Percentiles rank a stretch among this genome's conserved stretches.
Conservation (phyloP, 306 rosid species). For the Lupinus albus region DNA sequence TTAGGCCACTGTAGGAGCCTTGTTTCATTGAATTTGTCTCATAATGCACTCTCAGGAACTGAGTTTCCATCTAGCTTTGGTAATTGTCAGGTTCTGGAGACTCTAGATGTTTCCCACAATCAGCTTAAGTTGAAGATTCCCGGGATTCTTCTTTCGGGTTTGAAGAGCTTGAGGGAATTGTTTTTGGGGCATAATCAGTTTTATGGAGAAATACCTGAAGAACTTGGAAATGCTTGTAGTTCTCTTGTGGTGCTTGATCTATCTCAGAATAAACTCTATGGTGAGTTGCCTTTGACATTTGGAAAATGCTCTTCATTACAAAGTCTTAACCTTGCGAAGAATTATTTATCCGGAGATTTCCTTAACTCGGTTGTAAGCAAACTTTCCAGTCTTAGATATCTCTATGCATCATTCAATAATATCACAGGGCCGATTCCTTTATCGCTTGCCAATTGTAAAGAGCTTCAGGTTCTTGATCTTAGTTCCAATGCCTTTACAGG, state of each 20-base stretch:
- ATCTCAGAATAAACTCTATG: constrained; percentile 56
- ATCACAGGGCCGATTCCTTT: constrained; percentile 60
- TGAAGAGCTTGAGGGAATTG: constrained; percentile 55
- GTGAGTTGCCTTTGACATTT: constrained; percentile 59
- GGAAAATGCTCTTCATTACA: constrained; percentile 52
- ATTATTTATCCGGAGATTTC: constrained; percentile 58
- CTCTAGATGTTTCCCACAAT: constrained; percentile 62
- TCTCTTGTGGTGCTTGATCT: constrained; percentile 61
- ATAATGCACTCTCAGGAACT: constrained; percentile 43
- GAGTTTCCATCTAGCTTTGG: constrained; percentile 52
- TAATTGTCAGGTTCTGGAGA: constrained; percentile 50
- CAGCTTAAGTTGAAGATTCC: constrained; percentile 52
- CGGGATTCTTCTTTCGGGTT: constrained; percentile 42
- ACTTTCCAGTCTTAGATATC: constrained; percentile 50
- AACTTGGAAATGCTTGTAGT: constrained; percentile 52
- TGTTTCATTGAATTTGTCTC: constrained; percentile 47
- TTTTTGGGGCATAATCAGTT: constrained; percentile 52
- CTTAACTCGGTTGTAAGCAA: constrained; percentile 50
- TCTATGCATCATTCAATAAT: constrained; percentile 64
- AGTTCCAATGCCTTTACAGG: constrained; percentile 64
- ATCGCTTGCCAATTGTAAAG: constrained; percentile 53
- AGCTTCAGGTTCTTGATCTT: constrained; percentile 62
- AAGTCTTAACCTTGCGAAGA: constrained; percentile 57
- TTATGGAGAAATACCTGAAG: constrained; percentile 56
- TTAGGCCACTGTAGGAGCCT: constrained; percentile 54